These are phyloP conservation scores for Diaporthe sp. DNA, from an alignment of 2,329 filamentous ascomycete species.

Conservation along the genomic window DNA sequence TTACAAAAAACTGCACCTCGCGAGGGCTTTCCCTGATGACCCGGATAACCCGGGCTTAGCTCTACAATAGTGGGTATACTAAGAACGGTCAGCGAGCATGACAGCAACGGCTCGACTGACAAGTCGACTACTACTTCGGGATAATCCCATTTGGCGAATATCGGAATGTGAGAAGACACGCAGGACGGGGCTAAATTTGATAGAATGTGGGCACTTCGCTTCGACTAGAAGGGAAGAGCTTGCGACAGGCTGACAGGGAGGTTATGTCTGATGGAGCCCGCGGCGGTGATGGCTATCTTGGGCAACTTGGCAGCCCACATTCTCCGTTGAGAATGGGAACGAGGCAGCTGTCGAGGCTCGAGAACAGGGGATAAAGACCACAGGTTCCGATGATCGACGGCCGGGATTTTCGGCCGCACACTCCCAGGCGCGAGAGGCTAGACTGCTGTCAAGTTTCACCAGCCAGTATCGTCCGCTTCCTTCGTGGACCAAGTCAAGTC, in stretches of 20 bases:
- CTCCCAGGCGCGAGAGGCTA: neutral
- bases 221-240: constrained; percentile 39
- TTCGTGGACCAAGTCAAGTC: constrained; percentile 3
- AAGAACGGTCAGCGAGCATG: neutral
- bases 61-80: neutral
- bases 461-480: constrained; percentile 1
- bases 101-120: neutral
- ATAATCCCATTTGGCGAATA: constrained; percentile 6
- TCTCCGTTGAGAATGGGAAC: constrained; percentile 27
- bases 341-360: constrained; percentile 28
- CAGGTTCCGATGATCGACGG: constrained; percentile 34
- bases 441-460: constrained; percentile 35
- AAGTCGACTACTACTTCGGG: neutral
- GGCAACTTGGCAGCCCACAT: constrained; percentile 30
- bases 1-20: neutral
- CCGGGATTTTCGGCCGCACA: constrained; percentile 18
- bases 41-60: neutral
- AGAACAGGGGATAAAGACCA: neutral
- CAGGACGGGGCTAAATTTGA: neutral
- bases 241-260: constrained; percentile 40
- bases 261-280: constrained; percentile 20
- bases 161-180: constrained; percentile 10
- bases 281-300: constrained; percentile 25
- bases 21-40: neutral
- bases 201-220: constrained; percentile 35